phyloP scores from a whole-genome alignment of 345 rosid species.

The Syzygium aromaticum region DNA sequence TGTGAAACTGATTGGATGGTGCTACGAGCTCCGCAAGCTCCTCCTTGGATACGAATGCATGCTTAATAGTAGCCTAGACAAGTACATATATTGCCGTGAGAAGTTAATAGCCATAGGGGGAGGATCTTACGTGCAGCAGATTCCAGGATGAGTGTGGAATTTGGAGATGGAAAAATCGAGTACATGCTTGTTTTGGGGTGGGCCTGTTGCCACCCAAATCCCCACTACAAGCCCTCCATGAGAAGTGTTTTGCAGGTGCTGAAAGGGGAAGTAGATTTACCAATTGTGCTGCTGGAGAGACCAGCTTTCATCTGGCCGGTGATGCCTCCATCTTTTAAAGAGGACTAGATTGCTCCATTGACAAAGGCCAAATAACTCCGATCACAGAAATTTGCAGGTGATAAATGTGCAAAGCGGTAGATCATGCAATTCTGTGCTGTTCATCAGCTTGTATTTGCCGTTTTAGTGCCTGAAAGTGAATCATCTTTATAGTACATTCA shows the following conservation, averaged over 20 bases:
- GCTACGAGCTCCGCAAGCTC: conserved; percentile 44
- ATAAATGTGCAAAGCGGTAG: neutral
- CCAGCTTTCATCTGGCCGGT: conserved; percentile 73
- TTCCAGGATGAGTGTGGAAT: conserved; percentile 24
- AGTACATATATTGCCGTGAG: conserved; percentile 23
- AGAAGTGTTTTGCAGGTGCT: conserved; percentile 55
- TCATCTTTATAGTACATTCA: neutral
- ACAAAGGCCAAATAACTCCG: conserved; percentile 18
- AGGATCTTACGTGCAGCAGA: conserved; percentile 44
- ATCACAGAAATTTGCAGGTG: conserved; percentile 39
- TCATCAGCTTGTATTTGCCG: neutral
- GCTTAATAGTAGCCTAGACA: conserved; percentile 67
- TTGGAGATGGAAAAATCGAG: conserved; percentile 28
- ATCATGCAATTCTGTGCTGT: neutral
- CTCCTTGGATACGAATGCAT: conserved; percentile 68
- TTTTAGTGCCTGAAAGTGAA: neutral
- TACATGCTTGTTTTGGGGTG: conserved; percentile 44
- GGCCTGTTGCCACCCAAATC: conserved; percentile 77
- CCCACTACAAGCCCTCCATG: conserved; percentile 57
- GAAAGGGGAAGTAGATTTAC: conserved; percentile 43
- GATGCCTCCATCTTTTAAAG: conserved; percentile 45
- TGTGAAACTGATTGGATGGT: conserved; percentile 75
- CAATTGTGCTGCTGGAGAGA: conserved; percentile 39
- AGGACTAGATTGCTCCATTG: conserved; percentile 21
- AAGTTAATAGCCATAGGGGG: conserved; percentile 10